Base-by-base conservation (phyloP, 305 asterid species). In the Fraxinus latifolia region DNA sequence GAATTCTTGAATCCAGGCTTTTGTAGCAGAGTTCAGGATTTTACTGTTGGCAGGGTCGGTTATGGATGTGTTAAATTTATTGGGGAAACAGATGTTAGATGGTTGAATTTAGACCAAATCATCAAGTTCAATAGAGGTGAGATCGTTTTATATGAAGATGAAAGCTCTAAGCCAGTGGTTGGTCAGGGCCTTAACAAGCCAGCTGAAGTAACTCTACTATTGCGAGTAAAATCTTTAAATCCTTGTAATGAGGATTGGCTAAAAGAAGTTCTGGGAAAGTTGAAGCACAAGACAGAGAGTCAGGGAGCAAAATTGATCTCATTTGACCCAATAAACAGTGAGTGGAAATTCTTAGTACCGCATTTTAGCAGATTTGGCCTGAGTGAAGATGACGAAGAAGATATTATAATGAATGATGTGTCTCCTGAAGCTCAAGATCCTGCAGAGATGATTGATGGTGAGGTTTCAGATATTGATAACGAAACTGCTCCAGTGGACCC, bases 301-400 rank as follows among this genome's bases (percentile, higher is more conserved):
- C 97, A 93, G 87, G 98, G 98, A 80, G 99, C 97, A 19, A 77
- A 85, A 9, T 93, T 90, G 88, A 80, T 92, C 79, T 95, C 97
- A 17, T 94, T 91, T 81, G 92, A 94, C 82, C 88, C 87, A 39
- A 65, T 77, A 77, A 83, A 71, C 55, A 85, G 96, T 55, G 94
- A 93, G 86, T 95, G 98, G 99, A 94, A 90, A 74, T 95, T 95
- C 83, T 77, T 78, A 5, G 99, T 95, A 82, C 92, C 91, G 55
- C 99, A 94, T 87, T 95, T 95, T 87, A 95, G 99, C 89, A 93
- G 96, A 86, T 95, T 93, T 89, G 99, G 99, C 73, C 88, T 95
- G 83, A 86, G 77, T 84, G 97, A 89, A 17, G 97, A 94, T 79
- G 99, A 93, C 71, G 99, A 94, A 82, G 98, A 94, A 58, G 98